Conservation (phyloP, 1,139 yeast species). For the Taphrina sp. region DNA sequence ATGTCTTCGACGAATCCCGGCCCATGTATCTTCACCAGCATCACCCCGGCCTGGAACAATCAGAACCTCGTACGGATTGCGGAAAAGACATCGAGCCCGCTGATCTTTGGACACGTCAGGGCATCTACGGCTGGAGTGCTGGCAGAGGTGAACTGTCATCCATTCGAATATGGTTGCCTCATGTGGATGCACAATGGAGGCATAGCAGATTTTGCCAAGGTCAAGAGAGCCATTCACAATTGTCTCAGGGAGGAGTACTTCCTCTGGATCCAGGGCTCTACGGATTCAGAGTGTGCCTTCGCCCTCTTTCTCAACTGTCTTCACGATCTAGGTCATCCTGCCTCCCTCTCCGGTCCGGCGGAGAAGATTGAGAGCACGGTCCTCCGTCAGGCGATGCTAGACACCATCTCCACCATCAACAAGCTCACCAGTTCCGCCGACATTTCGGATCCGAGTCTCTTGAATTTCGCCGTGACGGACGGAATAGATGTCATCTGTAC, state of each 20-base stretch:
- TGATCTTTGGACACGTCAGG: constrained; percentile 92
- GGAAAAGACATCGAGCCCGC: constrained; percentile 74
- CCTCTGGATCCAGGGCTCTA: constrained; percentile 79
- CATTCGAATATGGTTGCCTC: constrained; percentile 57
- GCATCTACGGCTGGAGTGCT: constrained; percentile 95
- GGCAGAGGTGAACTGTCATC: constrained; percentile 94
- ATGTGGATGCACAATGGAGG: constrained; percentile 42
- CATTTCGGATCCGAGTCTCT: constrained; percentile 70
- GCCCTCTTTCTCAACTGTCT: constrained; percentile 80
- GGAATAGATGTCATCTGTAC: constrained; percentile 86
- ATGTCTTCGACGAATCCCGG: constrained; percentile 58
- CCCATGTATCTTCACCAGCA: constrained; percentile 86
- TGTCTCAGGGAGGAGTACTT: constrained; percentile 79
- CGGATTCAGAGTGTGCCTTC: constrained; percentile 94
- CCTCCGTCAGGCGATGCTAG: constrained; percentile 65
- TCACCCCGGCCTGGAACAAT: constrained; percentile 96
- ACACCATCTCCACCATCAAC: constrained; percentile 70
- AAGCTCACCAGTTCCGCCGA: constrained; percentile 61
- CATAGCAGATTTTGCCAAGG: constrained; percentile 65
- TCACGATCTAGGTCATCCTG: constrained; percentile 69
- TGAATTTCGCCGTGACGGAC: constrained; percentile 93
- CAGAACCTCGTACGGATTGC: constrained; percentile 81
- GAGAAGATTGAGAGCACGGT: constrained; percentile 53
- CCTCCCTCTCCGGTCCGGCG: no score
- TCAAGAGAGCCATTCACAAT: constrained; percentile 69